These are phyloP conservation scores for Phytophthora europaea DNA, from an alignment of 352 stramenopile genomes.

Conservation along the genomic window DNA sequence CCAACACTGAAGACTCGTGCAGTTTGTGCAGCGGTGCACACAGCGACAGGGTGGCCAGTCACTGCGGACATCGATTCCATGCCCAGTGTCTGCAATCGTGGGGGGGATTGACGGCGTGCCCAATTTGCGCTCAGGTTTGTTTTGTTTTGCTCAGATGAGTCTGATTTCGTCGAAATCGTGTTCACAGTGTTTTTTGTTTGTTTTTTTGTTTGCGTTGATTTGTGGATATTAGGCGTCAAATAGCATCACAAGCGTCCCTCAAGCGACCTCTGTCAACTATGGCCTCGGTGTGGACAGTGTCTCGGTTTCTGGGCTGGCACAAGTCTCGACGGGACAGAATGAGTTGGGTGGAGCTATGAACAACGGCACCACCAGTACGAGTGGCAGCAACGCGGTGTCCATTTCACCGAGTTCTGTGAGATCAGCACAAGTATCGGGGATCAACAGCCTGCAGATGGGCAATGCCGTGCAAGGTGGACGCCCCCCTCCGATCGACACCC, in stretches of 20 bases:
- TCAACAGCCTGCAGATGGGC: conserved; percentile 35
- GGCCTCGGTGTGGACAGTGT: conserved; percentile 29
- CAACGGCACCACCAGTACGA: conserved; percentile 32
- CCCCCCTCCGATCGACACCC: conserved; percentile 67
- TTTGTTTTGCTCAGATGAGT: conserved; percentile 2
- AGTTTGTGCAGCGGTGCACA: conserved; percentile 54
- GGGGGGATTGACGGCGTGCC: conserved; percentile 64
- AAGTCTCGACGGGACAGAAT: conserved; percentile 23
- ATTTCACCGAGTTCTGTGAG: conserved; percentile 35
- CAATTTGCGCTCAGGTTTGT: conserved; percentile 59
- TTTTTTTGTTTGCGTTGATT: neutral
- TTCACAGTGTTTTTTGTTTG: conserved; percentile 14
- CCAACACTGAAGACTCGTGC: conserved; percentile 44
- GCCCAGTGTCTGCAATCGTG: conserved; percentile 70
- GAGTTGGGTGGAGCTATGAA: conserved; percentile 34
- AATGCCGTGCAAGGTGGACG: conserved; percentile 30
- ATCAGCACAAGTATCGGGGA: conserved; percentile 30
- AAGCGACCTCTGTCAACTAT: conserved; percentile 32
- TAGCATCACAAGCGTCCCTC: conserved; percentile 36
- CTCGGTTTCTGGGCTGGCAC: conserved; percentile 26
- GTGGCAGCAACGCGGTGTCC: conserved; percentile 35
- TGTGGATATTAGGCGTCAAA: conserved; percentile 39
- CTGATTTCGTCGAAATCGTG: conserved; percentile 11
- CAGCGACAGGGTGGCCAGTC: conserved; percentile 60
- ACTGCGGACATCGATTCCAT: conserved; percentile 82